phyloP scores from a whole-genome alignment of 2,329 filamentous ascomycete species.

The Alternaria conjuncta region DNA sequence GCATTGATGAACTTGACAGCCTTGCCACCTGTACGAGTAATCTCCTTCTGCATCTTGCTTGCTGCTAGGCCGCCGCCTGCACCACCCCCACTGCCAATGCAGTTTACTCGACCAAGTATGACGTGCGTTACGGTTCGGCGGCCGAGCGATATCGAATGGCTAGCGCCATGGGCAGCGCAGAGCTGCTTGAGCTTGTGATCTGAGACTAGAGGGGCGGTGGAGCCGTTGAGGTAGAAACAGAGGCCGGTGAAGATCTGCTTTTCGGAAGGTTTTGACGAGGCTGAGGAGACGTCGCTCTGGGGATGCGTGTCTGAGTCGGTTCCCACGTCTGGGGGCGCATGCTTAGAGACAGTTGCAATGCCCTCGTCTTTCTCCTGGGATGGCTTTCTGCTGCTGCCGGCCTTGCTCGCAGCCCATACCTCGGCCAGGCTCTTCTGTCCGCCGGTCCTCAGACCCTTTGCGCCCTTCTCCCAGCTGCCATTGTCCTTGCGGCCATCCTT shows the following conservation, averaged over 20 bases:
- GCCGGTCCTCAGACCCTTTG: constrained; percentile 56
- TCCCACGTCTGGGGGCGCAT: background rate
- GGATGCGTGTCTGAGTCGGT: background rate
- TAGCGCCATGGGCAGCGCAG: constrained; percentile 75
- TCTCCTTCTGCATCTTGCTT: constrained; percentile 82
- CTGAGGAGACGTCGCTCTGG: background rate
- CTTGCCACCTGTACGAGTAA: constrained; percentile 69
- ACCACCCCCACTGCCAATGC: constrained; percentile 64
- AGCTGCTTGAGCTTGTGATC: constrained; percentile 86
- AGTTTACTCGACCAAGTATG: constrained; percentile 65
- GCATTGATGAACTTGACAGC: constrained; percentile 79
- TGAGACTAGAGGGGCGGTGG: constrained; percentile 78
- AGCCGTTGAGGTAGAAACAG: constrained; percentile 86
- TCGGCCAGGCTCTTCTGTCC: constrained; percentile 49
- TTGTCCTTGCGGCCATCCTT: constrained; percentile 59
- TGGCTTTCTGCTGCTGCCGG: constrained; percentile 17
- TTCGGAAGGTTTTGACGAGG: constrained; percentile 12
- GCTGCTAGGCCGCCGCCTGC: constrained; percentile 78
- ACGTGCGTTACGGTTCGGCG: constrained; percentile 83
- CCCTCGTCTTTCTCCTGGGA: constrained; percentile 8
- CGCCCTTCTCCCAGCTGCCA: constrained; percentile 58
- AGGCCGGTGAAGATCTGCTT: constrained; percentile 71
- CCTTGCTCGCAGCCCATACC: constrained; percentile 32
- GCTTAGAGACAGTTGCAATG: background rate
- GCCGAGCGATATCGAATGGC: constrained; percentile 72